Evolutionary conservation across 164 flowering plant genomes (phyloP).

Genomic region (Euptelea pleiosperma): DNA sequence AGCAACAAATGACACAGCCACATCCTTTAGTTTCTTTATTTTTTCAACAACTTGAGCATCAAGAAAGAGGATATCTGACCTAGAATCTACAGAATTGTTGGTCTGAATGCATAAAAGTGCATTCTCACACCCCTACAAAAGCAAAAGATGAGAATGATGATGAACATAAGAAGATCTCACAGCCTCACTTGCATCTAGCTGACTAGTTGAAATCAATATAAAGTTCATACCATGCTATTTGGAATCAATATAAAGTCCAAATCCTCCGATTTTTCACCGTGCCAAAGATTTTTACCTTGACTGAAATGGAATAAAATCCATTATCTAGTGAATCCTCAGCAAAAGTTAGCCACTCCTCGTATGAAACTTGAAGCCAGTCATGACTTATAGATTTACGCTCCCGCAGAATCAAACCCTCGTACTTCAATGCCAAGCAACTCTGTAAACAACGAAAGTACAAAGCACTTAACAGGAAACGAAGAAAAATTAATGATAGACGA

Average conservation of each 20-base stretch:
- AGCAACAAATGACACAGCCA: slow-evolving; percentile 29
- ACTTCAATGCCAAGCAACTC: slow-evolving; percentile 84
- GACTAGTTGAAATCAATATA: too few relatives aligned
- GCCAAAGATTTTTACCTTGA: slow-evolving; percentile 44
- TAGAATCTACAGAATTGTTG: slow-evolving; percentile 15
- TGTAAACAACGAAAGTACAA: slow-evolving; percentile 9
- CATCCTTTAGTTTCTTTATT: slow-evolving; percentile 47
- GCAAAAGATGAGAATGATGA: slow-evolving; percentile 2
- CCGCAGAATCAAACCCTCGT: slow-evolving; percentile 74
- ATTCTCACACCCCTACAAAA: slow-evolving; percentile 58
- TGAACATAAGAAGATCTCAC: neutral
- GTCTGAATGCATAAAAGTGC: slow-evolving; percentile 36
- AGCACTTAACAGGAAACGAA: too few relatives aligned
- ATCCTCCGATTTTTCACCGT: neutral
- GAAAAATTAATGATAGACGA: too few relatives aligned
- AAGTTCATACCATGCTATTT: neutral
- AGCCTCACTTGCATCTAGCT: too few relatives aligned
- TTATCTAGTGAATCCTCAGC: slow-evolving; percentile 56
- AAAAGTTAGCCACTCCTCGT: slow-evolving; percentile 60
- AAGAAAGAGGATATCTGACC: slow-evolving; percentile 14
- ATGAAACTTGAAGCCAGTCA: slow-evolving; percentile 49
- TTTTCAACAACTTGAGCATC: slow-evolving; percentile 20
- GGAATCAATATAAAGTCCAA: neutral
- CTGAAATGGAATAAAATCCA: slow-evolving; percentile 56
- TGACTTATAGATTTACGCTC: slow-evolving; percentile 35